Conservation (phyloP, 2,329 filamentous ascomycete species). For the Monilinia vaccinii-corymbosi region DNA sequence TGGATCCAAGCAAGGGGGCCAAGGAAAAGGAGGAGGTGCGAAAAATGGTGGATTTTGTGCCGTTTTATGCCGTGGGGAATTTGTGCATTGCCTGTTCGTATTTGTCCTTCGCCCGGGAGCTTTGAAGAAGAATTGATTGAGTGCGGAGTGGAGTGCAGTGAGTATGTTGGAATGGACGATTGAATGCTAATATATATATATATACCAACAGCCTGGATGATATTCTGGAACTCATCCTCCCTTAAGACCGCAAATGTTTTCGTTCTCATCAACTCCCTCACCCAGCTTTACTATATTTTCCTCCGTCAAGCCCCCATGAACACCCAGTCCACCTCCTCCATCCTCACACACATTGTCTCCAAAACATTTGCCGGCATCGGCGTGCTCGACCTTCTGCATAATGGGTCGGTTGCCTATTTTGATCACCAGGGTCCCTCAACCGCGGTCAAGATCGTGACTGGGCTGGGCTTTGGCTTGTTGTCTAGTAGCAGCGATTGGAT, state of each 20-base stretch:
- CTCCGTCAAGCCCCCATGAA: slow-evolving; percentile 41
- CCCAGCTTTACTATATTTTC: slow-evolving; percentile 46
- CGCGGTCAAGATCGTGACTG: slow-evolving; percentile 43
- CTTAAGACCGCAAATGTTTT: slow-evolving; percentile 44
- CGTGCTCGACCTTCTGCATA: slow-evolving; percentile 50
- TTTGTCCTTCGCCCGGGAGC: too few species aligned
- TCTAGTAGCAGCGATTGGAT: slow-evolving; percentile 49
- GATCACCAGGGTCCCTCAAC: slow-evolving; percentile 37
- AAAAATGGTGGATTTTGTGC: slow-evolving; percentile 44
- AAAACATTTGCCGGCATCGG: slow-evolving; percentile 54
- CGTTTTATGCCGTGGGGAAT: slow-evolving; percentile 47
- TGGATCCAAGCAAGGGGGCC: slow-evolving; percentile 33
- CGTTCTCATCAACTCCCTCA: slow-evolving; percentile 45
- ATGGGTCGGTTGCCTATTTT: slow-evolving; percentile 47
- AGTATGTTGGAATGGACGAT: neutral
- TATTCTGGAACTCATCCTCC: slow-evolving; percentile 48
- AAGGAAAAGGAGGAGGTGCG: slow-evolving; percentile 35
- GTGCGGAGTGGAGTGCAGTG: neutral
- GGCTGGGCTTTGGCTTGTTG: slow-evolving; percentile 41
- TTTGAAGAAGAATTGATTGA: neutral
- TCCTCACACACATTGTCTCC: slow-evolving; percentile 48
- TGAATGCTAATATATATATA: neutral
- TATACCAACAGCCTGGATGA: slow-evolving; percentile 42
- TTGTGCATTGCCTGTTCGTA: slow-evolving; percentile 47
- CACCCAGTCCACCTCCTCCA: slow-evolving; percentile 38